Evolutionary conservation across 1,139 yeast species (phyloP).

Genomic region (Sugiyamaella paludigena): DNA sequence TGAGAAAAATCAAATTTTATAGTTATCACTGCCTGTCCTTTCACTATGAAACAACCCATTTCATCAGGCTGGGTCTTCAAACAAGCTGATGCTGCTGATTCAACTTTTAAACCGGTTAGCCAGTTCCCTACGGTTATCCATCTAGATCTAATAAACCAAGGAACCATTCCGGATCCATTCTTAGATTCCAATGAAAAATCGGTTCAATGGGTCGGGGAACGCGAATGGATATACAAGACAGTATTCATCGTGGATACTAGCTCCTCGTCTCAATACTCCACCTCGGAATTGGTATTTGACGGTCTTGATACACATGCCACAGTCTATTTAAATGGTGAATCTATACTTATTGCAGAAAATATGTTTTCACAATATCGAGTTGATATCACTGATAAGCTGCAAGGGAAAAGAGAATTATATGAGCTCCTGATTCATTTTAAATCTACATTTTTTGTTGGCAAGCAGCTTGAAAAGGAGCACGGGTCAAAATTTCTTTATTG

Average conservation of each 20-base stretch:
- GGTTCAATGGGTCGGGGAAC: constrained; percentile 50
- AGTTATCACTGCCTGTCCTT: too few relatives aligned
- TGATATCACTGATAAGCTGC: constrained; percentile 42
- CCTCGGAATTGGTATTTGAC: constrained; percentile 39
- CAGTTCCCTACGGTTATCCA: constrained; percentile 30
- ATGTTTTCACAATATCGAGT: constrained; percentile 39
- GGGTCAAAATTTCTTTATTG: constrained; percentile 27
- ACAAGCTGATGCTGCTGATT: constrained; percentile 12
- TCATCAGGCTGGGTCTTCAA: constrained; percentile 13
- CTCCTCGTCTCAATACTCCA: background rate
- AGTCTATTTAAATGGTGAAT: constrained; percentile 39
- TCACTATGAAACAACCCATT: constrained; percentile 8
- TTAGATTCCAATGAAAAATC: constrained; percentile 41
- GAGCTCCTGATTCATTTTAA: constrained; percentile 31
- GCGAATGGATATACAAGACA: constrained; percentile 31
- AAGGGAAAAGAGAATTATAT: constrained; percentile 33
- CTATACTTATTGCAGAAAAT: constrained; percentile 39
- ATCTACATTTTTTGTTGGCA: constrained; percentile 33
- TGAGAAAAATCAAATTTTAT: too few relatives aligned
- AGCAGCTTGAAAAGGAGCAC: constrained; percentile 27
- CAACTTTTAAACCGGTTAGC: constrained; percentile 17
- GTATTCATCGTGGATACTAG: constrained; percentile 20
- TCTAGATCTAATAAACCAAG: constrained; percentile 40
- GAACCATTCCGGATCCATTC: constrained; percentile 47
- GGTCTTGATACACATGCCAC: constrained; percentile 48